A percentile compares a stretch with the other conserved stretches of the same genome.
phyloP scores from a whole-genome alignment of 2,329 filamentous ascomycete genomes.

The Aspergillus fijiensis region DNA sequence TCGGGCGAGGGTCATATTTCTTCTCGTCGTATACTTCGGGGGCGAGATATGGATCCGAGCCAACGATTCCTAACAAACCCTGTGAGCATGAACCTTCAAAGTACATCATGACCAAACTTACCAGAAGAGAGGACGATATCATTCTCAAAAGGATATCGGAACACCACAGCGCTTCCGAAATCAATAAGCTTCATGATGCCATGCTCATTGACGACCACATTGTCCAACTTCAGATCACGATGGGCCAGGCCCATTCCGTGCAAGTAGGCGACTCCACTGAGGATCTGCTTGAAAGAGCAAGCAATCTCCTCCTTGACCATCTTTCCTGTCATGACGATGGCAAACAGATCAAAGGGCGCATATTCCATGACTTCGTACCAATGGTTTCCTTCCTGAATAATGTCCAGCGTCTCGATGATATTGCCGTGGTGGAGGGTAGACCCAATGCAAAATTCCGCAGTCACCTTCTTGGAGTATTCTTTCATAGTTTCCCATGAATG shows the following conservation, averaged over 20 bases:
- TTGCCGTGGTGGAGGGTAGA: conserved; percentile 97
- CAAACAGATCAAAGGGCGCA: conserved; percentile 91
- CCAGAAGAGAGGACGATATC: conserved; percentile 78
- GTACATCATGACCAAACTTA: conserved; percentile 47
- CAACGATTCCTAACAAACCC: conserved; percentile 62
- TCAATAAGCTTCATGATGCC: conserved; percentile 99
- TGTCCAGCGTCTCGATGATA: conserved; percentile 96
- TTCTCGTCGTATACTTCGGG: conserved; percentile 94
- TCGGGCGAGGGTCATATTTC: conserved; percentile 89
- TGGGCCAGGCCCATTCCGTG: conserved; percentile 95
- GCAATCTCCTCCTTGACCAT: conserved; percentile 90
- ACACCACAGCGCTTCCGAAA: conserved; percentile 95
- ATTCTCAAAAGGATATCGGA: conserved; percentile 94
- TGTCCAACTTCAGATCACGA: conserved; percentile 93
- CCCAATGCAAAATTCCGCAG: conserved; percentile 96
- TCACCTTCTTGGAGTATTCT: conserved; percentile 97
- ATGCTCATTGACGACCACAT: conserved; percentile 92
- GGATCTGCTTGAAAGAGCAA: conserved; percentile 89
- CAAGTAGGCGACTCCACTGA: conserved; percentile 90
- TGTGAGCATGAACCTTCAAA: conserved; percentile 9
- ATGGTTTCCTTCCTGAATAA: conserved; percentile 86
- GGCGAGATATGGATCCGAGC: conserved; percentile 92
- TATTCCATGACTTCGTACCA: conserved; percentile 99
- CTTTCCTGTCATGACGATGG: conserved; percentile 97
- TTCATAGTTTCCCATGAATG: conserved; percentile 92